phyloP scores from a whole-genome alignment of 2,329 filamentous ascomycete genomes.

The Colletotrichum horii region DNA sequence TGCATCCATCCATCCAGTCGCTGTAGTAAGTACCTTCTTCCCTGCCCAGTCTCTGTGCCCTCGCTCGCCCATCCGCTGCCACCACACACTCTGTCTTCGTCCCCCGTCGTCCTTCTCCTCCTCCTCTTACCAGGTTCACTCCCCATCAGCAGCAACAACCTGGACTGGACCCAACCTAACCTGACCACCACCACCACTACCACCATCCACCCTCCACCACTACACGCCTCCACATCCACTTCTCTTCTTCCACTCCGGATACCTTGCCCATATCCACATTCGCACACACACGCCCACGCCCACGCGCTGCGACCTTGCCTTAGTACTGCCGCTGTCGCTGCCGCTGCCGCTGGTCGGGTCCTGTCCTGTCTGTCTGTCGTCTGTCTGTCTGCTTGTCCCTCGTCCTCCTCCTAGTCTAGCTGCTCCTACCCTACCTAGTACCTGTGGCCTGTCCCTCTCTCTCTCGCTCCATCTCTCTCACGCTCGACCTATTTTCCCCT shows the following conservation, averaged over 20 bases:
- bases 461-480: not conserved
- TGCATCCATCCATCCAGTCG: not conserved
- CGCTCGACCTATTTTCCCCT: slow-evolving; percentile 14
- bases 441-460: slow-evolving; percentile 3
- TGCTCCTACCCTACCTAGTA: not conserved
- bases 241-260: not conserved
- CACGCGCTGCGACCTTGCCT: slow-evolving; percentile 17
- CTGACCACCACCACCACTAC: not conserved
- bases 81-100: not conserved
- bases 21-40: not conserved
- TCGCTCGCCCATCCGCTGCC: slow-evolving; percentile 20
- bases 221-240: not conserved
- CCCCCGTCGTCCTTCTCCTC: not conserved
- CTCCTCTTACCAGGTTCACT: not conserved
- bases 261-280: not conserved
- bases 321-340: slow-evolving; percentile 1
- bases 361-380: not conserved
- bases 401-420: not conserved
- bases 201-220: not conserved
- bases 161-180: not conserved
- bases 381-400: not conserved
- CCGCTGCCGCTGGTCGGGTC: slow-evolving; percentile 1
- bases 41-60: slow-evolving; percentile 3
- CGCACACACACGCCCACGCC: not conserved
- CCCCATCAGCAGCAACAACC: not conserved